Evolutionary conservation across 371 early-diverging fungal genomes (phyloP).

Genomic region (Mortierella sp.): DNA sequence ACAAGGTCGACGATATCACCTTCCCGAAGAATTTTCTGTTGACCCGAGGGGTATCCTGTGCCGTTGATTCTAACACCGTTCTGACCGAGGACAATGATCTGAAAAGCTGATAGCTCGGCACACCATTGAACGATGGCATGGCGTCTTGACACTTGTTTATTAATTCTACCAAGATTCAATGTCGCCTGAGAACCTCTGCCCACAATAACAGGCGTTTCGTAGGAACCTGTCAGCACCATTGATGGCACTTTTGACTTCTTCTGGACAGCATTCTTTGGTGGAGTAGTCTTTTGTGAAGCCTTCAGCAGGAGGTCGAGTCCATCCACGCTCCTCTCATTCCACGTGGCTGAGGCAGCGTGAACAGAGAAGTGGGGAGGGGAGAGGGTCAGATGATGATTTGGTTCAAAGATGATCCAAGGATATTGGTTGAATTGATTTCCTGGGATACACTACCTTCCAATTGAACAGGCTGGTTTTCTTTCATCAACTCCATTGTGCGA

Average conservation of each 20-base stretch:
- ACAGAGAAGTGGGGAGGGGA: no score
- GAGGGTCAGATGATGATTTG: not conserved
- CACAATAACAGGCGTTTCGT: conserved; percentile 62
- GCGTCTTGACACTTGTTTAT: conserved; percentile 69
- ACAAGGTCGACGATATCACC: conserved; percentile 56
- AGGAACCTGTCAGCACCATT: conserved; percentile 59
- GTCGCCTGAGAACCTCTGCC: conserved; percentile 70
- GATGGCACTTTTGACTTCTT: conserved; percentile 33
- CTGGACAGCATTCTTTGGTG: conserved; percentile 5
- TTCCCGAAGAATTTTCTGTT: conserved; percentile 28
- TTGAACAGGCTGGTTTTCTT: conserved; percentile 32
- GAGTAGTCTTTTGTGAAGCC: conserved; percentile 31
- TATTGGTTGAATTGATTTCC: not conserved
- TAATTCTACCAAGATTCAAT: conserved; percentile 69
- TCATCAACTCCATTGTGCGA: conserved; percentile 45
- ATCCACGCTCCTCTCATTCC: conserved; percentile 12
- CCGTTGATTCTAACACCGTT: conserved; percentile 64
- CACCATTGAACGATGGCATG: conserved; percentile 68
- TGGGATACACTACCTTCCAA: conserved; percentile 20
- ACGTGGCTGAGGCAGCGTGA: not conserved
- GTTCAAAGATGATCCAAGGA: not conserved
- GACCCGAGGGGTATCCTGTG: conserved; percentile 48
- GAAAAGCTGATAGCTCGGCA: conserved; percentile 47
- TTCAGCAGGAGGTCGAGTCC: conserved; percentile 47
- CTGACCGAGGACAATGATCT: conserved; percentile 66